phyloP scores from a whole-genome alignment of 371 early-diverging fungal genomes.

The Mycotypha africana region DNA sequence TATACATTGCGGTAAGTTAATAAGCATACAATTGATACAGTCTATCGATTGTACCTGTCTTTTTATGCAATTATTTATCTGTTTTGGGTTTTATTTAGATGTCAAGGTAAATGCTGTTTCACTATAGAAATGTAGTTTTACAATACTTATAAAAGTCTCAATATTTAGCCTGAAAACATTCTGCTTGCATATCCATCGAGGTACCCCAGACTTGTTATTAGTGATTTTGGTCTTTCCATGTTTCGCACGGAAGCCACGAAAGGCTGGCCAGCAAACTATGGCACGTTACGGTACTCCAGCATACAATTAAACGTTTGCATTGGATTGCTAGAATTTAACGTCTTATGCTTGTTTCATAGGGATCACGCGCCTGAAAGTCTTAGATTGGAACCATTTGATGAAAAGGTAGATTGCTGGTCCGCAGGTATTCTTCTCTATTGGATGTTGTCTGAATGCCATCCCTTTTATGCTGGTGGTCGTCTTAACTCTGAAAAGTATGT shows the following conservation, averaged over 20 bases:
- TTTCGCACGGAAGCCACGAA: not conserved
- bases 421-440: conserved; percentile 4
- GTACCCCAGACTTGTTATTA: conserved; percentile 4
- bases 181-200: not conserved
- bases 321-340: not conserved
- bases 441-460: conserved; percentile 1
- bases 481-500: no score
- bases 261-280: not conserved
- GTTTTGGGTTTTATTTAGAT: no score
- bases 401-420: conserved; percentile 8
- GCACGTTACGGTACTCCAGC: conserved; percentile 1
- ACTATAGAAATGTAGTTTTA: no score
- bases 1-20: conserved; percentile 13
- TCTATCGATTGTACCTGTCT: not conserved
- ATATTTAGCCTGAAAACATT: conserved; percentile 13
- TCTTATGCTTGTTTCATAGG: no score
- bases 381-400: not conserved
- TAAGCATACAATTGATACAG: not conserved
- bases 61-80: no score
- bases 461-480: no score
- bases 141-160: no score
- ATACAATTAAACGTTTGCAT: not conserved
- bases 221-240: conserved; percentile 10
- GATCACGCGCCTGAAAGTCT: conserved; percentile 9
- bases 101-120: no score